phyloP scores from a whole-genome alignment of 1,139 yeast species.

The Yamadazyma membranifaciens region DNA sequence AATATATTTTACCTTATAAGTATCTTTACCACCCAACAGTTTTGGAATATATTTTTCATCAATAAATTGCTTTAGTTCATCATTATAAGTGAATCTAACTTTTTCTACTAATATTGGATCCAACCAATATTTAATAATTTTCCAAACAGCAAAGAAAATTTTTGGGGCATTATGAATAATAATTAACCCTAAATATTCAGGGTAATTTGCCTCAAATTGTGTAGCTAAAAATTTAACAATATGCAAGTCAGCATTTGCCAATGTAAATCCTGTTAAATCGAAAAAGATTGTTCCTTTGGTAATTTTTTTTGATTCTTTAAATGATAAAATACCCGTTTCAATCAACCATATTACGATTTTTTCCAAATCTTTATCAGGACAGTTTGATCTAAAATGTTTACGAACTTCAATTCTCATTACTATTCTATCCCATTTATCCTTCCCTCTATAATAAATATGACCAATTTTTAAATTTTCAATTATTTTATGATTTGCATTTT shows the following conservation, averaged over 20 bases:
- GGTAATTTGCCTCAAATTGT: conserved; percentile 84
- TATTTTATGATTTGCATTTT: conserved; percentile 37
- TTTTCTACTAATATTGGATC: conserved; percentile 88
- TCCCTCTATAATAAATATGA: conserved; percentile 66
- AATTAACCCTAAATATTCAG: conserved; percentile 75
- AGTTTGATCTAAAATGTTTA: conserved; percentile 69
- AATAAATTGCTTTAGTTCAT: conserved; percentile 60
- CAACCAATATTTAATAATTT: conserved; percentile 77
- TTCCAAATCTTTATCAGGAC: conserved; percentile 65
- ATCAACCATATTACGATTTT: conserved; percentile 63
- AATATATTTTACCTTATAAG: conserved; percentile 51
- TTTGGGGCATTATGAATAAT: conserved; percentile 88
- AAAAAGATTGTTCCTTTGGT: conserved; percentile 75
- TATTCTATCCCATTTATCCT: conserved; percentile 65
- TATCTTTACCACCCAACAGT: conserved; percentile 66
- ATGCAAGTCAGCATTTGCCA: conserved; percentile 79
- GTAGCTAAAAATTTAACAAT: conserved; percentile 77
- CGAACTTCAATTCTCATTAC: conserved; percentile 71
- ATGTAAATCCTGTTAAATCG: conserved; percentile 71
- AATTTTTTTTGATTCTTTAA: conserved; percentile 51
- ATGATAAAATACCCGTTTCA: conserved; percentile 65
- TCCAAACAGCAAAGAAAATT: conserved; percentile 87
- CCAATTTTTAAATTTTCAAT: conserved; percentile 51
- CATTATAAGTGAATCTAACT: conserved; percentile 66
- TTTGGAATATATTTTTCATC: conserved; percentile 53